phyloP scores from a whole-genome alignment of 768 basidiomycete genomes.

The Royoungia palumana region DNA sequence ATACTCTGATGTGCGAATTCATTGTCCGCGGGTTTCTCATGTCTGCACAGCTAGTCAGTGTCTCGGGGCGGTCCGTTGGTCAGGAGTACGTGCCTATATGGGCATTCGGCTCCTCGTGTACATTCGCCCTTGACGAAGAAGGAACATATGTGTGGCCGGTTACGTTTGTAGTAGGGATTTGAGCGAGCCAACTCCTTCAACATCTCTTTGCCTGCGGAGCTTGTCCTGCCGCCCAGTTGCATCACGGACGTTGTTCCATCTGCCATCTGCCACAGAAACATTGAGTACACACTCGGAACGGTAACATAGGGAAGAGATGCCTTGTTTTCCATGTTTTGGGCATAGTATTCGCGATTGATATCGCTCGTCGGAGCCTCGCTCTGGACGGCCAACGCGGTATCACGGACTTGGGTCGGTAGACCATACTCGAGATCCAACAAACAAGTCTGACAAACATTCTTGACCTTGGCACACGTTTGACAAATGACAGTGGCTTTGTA shows the following conservation, averaged over 20 bases:
- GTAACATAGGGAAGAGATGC: conserved; percentile 33
- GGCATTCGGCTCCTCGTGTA: conserved; percentile 86
- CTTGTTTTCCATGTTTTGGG: conserved; percentile 87
- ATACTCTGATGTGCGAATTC: conserved; percentile 90
- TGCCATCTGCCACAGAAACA: conserved; percentile 50
- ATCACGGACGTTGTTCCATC: conserved; percentile 62
- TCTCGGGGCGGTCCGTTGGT: neutral
- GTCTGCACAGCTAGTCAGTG: conserved; percentile 42
- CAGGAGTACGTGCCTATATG: conserved; percentile 57
- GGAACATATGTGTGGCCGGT: conserved; percentile 89
- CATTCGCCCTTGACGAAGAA: conserved; percentile 97
- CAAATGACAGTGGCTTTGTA: conserved; percentile 98
- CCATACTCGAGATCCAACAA: conserved; percentile 95
- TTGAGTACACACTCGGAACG: neutral
- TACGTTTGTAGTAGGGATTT: conserved; percentile 97
- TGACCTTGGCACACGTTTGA: conserved; percentile 94
- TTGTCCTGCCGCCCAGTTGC: conserved; percentile 53
- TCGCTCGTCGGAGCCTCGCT: conserved; percentile 94
- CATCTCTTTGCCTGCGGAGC: conserved; percentile 92
- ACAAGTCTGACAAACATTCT: conserved; percentile 97
- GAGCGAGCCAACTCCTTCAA: conserved; percentile 91
- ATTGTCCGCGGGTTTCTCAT: conserved; percentile 83
- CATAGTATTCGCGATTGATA: conserved; percentile 94
- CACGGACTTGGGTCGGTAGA: conserved; percentile 93
- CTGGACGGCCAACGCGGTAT: conserved; percentile 84